These are phyloP conservation scores for Boletus patriciae DNA, from an alignment of 768 basidiomycete species.

Conservation along the genomic window DNA sequence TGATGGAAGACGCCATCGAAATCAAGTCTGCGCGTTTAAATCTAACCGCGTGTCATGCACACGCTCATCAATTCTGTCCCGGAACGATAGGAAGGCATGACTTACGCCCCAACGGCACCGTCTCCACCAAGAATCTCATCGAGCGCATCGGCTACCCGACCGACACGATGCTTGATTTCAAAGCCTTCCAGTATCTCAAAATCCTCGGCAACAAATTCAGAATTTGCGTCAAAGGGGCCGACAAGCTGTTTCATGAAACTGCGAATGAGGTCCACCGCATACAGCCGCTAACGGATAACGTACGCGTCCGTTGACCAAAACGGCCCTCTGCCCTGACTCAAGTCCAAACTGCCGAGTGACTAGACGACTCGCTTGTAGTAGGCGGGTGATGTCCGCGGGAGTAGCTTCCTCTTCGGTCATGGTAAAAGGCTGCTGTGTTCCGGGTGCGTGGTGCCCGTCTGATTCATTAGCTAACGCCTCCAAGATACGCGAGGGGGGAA, in stretches of 20 bases:
- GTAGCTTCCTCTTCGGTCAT: slow-evolving; percentile 30
- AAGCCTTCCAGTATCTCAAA: slow-evolving; percentile 68
- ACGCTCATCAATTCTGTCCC: not conserved
- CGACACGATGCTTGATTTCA: slow-evolving; percentile 70
- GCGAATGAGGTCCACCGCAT: slow-evolving; percentile 2
- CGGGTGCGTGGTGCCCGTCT: slow-evolving; percentile 11
- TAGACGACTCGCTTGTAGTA: slow-evolving; percentile 48
- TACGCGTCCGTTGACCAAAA: slow-evolving; percentile 86
- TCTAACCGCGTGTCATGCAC: slow-evolving; percentile 35
- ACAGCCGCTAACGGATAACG: slow-evolving; percentile 26
- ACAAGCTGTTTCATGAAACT: slow-evolving; percentile 54
- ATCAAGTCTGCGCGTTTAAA: slow-evolving; percentile 57
- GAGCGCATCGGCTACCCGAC: slow-evolving; percentile 68
- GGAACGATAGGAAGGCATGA: slow-evolving; percentile 1
- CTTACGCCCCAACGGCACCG: slow-evolving; percentile 44
- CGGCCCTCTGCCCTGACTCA: slow-evolving; percentile 54
- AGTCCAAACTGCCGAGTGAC: slow-evolving; percentile 59
- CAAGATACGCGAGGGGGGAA: slow-evolving; percentile 17
- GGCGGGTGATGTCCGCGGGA: slow-evolving; percentile 21
- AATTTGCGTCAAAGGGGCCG: slow-evolving; percentile 57
- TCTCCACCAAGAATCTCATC: slow-evolving; percentile 47
- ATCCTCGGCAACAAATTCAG: slow-evolving; percentile 68
- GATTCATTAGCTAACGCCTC: slow-evolving; percentile 6
- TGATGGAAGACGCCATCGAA: slow-evolving; percentile 65
- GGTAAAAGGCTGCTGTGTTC: slow-evolving; percentile 42